A percentile compares a stretch with the other conserved stretches of the same genome.
Conservation (phyloP, 352 stramenopile genomes). For the Globisporangium takayamanum region DNA sequence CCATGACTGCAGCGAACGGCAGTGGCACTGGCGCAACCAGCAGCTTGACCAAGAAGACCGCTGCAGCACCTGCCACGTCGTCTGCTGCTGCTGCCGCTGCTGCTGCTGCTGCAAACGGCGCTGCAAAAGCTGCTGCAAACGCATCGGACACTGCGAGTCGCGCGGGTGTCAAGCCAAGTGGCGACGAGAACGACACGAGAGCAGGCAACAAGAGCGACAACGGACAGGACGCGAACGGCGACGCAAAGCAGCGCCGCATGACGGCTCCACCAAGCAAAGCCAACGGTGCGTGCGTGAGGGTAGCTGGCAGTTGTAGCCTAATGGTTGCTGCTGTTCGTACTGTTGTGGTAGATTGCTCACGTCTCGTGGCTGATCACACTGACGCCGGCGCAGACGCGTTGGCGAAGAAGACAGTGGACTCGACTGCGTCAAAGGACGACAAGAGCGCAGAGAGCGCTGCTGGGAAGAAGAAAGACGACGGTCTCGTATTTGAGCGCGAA, state of each 20-base stretch:
- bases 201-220: slow-evolving; percentile 9
- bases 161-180: slow-evolving; percentile 12
- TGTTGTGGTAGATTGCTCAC: too few species aligned
- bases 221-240: slow-evolving; percentile 4
- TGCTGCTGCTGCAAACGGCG: background rate
- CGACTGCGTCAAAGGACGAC: slow-evolving; percentile 5
- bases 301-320: too few species aligned
- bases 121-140: slow-evolving; percentile 1
- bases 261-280: slow-evolving; percentile 9
- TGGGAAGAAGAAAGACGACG: slow-evolving; percentile 26
- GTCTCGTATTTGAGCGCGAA: slow-evolving; percentile 69
- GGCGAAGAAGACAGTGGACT: slow-evolving; percentile 1
- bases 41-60: slow-evolving; percentile 41
- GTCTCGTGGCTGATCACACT: too few species aligned
- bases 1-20: slow-evolving; percentile 17
- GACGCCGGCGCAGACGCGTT: background rate
- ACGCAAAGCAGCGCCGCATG: slow-evolving; percentile 10
- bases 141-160: slow-evolving; percentile 11
- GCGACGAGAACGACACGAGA: background rate
- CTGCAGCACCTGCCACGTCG: slow-evolving; percentile 8
- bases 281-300: slow-evolving; percentile 6
- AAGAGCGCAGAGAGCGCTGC: slow-evolving; percentile 7
- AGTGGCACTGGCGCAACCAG: slow-evolving; percentile 11
- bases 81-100: slow-evolving; percentile 1
- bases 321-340: too few species aligned